Base-by-base conservation (phyloP, 106 monocot genomes). In the Platanthera guangdongensis region DNA sequence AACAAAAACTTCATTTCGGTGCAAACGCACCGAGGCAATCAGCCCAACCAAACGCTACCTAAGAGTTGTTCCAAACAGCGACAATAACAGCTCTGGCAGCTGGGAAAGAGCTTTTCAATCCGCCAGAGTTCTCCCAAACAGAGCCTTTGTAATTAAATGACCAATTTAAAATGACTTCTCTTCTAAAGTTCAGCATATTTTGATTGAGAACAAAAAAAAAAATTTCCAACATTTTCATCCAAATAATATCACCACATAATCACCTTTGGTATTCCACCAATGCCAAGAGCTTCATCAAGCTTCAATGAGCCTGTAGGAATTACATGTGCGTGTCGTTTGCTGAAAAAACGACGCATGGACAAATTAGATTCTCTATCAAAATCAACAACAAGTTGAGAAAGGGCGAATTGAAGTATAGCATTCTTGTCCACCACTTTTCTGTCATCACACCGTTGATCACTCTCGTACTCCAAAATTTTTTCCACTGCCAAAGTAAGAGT, bases 191-290 rank as follows among this genome's bases (percentile, higher is more conserved):
- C 39, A 39, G 39, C 39, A 3, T 39, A 39, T 39, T 39, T 39
- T 39, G 39, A 19, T 12, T 15, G 32, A 32, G 65, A 1, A 39
- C 25, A 65, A 65, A 65, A 65, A 11, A 8, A 59, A 2, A 11
- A 30, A 9, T 30, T 65, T 65, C 10, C 9, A 65, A 11, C 32
- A 65, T 25, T 19, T 65, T 32, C 65, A 65, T 30, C 65, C 12
- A 11, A 22, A 7, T 7, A 62, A 65, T 30, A 65, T n/a, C 65
- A 51, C 72, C 72, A 73, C 57, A 50, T 69, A 57, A 78, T 77
- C 68, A 95, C 95, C 92, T 92, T 95, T 30, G 95, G 95, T 62
- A 95, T 73, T 59, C 95, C 92, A 71, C 95, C 95, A 84, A 92
- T 88, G 50, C 90, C 92, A 75, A 95, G 88, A 80, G 92, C 88